A percentile compares a stretch with the other conserved stretches of the same genome.
Conservation (phyloP, 1,284 basidiomycete genomes). For the Rhodotorula sp. region DNA sequence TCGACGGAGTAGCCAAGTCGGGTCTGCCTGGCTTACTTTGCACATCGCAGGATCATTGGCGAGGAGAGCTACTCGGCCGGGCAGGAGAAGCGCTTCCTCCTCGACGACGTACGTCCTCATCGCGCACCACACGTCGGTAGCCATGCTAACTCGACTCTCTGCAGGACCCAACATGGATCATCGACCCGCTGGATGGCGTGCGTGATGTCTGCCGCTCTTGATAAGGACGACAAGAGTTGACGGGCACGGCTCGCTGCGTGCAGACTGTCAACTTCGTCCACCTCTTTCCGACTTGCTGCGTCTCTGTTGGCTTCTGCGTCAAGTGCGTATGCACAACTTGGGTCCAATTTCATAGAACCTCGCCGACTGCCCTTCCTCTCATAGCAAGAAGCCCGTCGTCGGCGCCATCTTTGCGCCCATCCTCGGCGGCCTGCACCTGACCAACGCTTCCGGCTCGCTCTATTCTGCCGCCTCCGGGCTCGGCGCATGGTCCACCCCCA, state of each 20-base stretch:
- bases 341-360: background rate
- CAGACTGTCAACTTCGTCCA: slow-evolving; percentile 45
- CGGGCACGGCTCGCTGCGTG: background rate
- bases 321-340: slow-evolving; percentile 29
- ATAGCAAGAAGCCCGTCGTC: slow-evolving; percentile 44
- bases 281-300: slow-evolving; percentile 43
- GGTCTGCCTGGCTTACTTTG: background rate
- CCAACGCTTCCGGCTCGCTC: slow-evolving; percentile 43
- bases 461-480: slow-evolving; percentile 44
- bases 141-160: too few relatives aligned
- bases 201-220: background rate
- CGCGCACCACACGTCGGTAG: background rate
- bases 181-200: slow-evolving; percentile 47
- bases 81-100: slow-evolving; percentile 44
- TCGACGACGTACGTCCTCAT: slow-evolving; percentile 34
- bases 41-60: slow-evolving; percentile 40
- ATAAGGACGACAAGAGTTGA: background rate
- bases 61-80: slow-evolving; percentile 45
- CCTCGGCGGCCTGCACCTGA: slow-evolving; percentile 42
- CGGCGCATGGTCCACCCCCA: slow-evolving; percentile 45
- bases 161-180: slow-evolving; percentile 46
- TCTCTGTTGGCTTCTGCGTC: slow-evolving; percentile 44
- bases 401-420: slow-evolving; percentile 47
- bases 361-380: background rate
- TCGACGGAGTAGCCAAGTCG: too few relatives aligned